These are phyloP conservation scores for Colletotrichum salicis DNA, from an alignment of 2,329 filamentous ascomycete genomes.

Conservation along the genomic window DNA sequence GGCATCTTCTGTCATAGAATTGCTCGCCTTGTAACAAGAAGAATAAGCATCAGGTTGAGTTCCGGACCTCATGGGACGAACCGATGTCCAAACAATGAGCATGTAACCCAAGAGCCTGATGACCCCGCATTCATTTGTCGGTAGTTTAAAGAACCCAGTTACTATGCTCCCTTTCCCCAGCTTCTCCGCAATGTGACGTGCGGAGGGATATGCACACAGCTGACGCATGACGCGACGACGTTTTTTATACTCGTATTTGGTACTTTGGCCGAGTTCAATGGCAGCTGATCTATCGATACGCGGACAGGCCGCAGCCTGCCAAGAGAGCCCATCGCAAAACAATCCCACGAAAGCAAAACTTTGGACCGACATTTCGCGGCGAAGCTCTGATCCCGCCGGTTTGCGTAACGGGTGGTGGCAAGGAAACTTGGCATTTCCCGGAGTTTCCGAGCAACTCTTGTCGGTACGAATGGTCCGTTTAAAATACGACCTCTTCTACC, in stretches of 20 bases:
- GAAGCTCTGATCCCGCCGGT: neutral
- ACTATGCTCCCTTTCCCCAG: conserved; percentile 8
- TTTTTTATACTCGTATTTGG: neutral
- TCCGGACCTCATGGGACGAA: conserved; percentile 9
- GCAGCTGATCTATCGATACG: neutral
- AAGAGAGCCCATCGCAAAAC: neutral
- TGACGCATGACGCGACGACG: conserved; percentile 15
- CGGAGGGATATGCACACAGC: neutral
- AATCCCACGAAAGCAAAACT: neutral
- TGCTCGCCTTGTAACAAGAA: neutral
- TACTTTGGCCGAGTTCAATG: neutral
- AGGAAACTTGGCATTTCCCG: neutral
- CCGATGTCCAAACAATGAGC: neutral
- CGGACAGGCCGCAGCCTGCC: too few species aligned
- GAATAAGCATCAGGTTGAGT: neutral
- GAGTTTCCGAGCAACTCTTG: neutral
- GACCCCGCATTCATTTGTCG: conserved; percentile 13
- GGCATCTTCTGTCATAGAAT: neutral
- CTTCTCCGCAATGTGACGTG: conserved; percentile 19
- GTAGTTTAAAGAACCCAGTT: neutral
- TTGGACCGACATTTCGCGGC: neutral
- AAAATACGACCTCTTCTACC: too few species aligned
- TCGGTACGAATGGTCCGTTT: too few species aligned
- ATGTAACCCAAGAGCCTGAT: neutral
- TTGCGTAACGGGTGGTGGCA: neutral